These are phyloP conservation scores for Hermanozyma aechmeae DNA, from an alignment of 805 yeast species.

Conservation along the genomic window DNA sequence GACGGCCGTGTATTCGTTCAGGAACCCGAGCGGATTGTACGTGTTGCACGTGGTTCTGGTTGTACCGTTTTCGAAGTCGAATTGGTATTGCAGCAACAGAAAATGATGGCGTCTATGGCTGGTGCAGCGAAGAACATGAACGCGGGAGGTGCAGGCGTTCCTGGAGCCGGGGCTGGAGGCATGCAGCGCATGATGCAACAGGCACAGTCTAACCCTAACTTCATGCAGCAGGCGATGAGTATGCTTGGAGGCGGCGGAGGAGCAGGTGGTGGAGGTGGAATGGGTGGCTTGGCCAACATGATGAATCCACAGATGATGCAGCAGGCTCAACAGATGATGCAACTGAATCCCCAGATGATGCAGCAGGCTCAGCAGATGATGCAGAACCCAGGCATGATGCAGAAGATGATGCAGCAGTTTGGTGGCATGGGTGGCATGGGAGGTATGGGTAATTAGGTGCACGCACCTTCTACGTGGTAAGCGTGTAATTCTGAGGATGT, in stretches of 20 bases:
- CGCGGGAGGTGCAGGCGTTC: constrained; percentile 27
- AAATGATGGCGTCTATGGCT: constrained; percentile 93
- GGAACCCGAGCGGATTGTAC: constrained; percentile 75
- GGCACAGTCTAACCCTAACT: constrained; percentile 39
- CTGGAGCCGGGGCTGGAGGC: constrained; percentile 27
- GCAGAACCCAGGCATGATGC: constrained; percentile 63
- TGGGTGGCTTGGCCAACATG: constrained; percentile 30
- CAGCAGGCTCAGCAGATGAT: constrained; percentile 35
- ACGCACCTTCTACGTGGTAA: no score
- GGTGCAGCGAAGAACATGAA: constrained; percentile 51
- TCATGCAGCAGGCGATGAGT: constrained; percentile 56
- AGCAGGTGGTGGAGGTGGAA: constrained; percentile 29
- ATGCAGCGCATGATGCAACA: constrained; percentile 48
- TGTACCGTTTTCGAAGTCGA: constrained; percentile 89
- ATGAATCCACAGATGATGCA: constrained; percentile 39
- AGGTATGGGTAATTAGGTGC: no score
- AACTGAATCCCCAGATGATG: constrained; percentile 35
- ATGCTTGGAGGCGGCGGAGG: constrained; percentile 48
- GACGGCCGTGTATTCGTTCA: constrained; percentile 76
- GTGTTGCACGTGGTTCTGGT: constrained; percentile 94
- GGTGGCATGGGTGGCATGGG: constrained; percentile 45
- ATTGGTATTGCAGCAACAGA: constrained; percentile 81
- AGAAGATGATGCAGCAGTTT: constrained; percentile 59
- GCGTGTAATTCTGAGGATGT: no score
- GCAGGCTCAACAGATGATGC: constrained; percentile 40